Evolutionary conservation across 1,284 basidiomycete species (phyloP).

Genomic region (Ceraceosorus guamensis): DNA sequence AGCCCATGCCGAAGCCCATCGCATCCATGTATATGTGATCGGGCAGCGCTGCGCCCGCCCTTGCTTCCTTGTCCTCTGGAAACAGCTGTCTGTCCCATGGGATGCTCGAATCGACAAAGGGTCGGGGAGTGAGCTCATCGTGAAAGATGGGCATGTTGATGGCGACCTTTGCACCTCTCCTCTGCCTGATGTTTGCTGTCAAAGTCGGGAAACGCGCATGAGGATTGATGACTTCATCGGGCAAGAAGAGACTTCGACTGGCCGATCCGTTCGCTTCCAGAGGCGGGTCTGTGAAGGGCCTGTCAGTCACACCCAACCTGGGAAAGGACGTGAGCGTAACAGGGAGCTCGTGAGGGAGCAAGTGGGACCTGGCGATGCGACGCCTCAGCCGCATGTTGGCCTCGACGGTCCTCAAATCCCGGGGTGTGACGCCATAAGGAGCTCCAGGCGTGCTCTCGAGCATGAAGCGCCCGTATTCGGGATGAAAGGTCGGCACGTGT

Average conservation of each 20-base stretch:
- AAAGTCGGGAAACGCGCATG: constrained; percentile 97
- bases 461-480: constrained; percentile 98
- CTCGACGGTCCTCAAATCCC: constrained; percentile 82
- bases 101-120: constrained; percentile 83
- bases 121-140: constrained; percentile 75
- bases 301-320: constrained; percentile 73
- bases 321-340: constrained; percentile 94
- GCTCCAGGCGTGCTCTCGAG: constrained; percentile 92
- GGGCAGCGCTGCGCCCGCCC: constrained; percentile 68
- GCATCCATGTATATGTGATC: constrained; percentile 98
- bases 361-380: constrained; percentile 71
- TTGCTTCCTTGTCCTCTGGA: constrained; percentile 77
- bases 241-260: constrained; percentile 85
- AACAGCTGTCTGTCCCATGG: constrained; percentile 74
- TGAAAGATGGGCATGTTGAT: constrained; percentile 92
- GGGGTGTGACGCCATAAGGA: constrained; percentile 80
- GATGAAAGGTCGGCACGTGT: constrained; percentile 85
- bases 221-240: constrained; percentile 91
- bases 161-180: constrained; percentile 85
- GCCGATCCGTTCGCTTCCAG: constrained; percentile 69
- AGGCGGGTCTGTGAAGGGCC: constrained; percentile 78
- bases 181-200: constrained; percentile 84
- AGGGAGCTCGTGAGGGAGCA: constrained; percentile 78
- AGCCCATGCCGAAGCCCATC: constrained; percentile 99
- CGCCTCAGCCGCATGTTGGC: constrained; percentile 83